Evolutionary conservation across 1,284 basidiomycete genomes (phyloP).

Genomic region (Cryptococcus sp.): DNA sequence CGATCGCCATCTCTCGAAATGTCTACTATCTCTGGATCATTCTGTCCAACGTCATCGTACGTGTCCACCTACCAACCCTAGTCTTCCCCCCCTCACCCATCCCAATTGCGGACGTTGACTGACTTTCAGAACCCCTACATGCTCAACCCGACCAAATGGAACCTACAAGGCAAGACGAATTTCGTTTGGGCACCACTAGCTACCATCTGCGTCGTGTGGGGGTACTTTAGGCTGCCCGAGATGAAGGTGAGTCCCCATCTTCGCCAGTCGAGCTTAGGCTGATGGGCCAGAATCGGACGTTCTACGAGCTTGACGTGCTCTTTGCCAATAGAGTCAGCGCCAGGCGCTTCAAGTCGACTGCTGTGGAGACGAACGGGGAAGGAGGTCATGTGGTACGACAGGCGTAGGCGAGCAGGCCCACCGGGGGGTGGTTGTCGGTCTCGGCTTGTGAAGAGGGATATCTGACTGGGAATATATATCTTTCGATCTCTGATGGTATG

Average conservation of each 20-base stretch:
- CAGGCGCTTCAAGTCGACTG: slow-evolving; percentile 3
- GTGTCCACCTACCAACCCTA: too few relatives aligned
- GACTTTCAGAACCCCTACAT: slow-evolving; percentile 8
- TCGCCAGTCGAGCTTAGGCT: not conserved
- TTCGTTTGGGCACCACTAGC: slow-evolving; percentile 14
- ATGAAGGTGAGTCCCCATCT: slow-evolving; percentile 32
- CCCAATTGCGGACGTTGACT: too few relatives aligned
- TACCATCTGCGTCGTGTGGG: slow-evolving; percentile 13
- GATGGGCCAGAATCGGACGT: not conserved
- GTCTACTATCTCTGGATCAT: slow-evolving; percentile 42
- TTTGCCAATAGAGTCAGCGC: slow-evolving; percentile 8
- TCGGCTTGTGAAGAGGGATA: too few relatives aligned
- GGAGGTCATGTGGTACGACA: not conserved
- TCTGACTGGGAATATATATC: too few relatives aligned
- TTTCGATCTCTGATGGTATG: too few relatives aligned
- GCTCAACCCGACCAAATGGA: slow-evolving; percentile 17
- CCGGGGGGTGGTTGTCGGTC: too few relatives aligned
- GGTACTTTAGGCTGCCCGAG: slow-evolving; percentile 41
- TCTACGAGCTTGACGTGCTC: slow-evolving; percentile 8
- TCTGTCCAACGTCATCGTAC: slow-evolving; percentile 7
- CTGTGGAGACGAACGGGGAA: not conserved
- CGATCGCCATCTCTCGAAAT: slow-evolving; percentile 48
- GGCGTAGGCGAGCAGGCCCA: not conserved
- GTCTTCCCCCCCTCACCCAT: too few relatives aligned
- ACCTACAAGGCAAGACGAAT: slow-evolving; percentile 16